These are phyloP conservation scores for Suillus spraguei DNA, from an alignment of 768 basidiomycete species.

Conservation along the genomic window DNA sequence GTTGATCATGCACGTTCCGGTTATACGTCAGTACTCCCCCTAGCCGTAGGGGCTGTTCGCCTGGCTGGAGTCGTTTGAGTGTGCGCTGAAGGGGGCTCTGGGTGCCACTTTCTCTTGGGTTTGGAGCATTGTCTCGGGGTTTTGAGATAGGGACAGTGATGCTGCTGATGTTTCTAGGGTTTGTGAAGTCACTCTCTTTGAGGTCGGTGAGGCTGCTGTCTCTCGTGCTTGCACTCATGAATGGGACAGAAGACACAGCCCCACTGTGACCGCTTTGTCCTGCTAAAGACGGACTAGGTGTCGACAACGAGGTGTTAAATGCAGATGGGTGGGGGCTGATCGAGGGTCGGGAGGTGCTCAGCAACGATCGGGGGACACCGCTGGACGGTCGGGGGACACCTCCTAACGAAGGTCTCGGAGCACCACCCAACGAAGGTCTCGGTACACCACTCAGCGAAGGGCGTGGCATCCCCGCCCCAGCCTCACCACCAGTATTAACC, in stretches of 20 bases:
- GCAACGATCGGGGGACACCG: constrained; percentile 24
- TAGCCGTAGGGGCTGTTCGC: constrained; percentile 26
- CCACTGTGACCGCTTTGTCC: not conserved
- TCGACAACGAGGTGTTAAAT: constrained; percentile 3
- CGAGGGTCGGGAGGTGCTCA: constrained; percentile 30
- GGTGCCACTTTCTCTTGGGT: not conserved
- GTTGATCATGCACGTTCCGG: constrained; percentile 37
- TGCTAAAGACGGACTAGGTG: constrained; percentile 4
- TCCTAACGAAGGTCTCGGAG: constrained; percentile 16
- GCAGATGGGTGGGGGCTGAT: constrained; percentile 2
- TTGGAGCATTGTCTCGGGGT: not conserved
- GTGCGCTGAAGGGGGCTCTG: constrained; percentile 27
- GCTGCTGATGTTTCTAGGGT: constrained; percentile 1
- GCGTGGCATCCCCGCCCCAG: constrained; percentile 17
- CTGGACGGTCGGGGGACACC: constrained; percentile 20
- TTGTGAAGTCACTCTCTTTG: not conserved
- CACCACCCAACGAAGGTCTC: constrained; percentile 14
- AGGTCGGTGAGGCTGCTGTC: not conserved
- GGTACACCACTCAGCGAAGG: constrained; percentile 16
- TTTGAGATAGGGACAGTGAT: not conserved
- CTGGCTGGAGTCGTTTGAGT: constrained; percentile 29
- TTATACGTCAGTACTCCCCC: constrained; percentile 34
- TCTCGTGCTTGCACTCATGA: not conserved
- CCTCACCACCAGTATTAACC: not conserved
- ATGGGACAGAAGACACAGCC: constrained; percentile 6